Evolutionary conservation across 2,329 filamentous ascomycete genomes (phyloP), one percentile per base, ranked within the genome.

Genomic region (Sporothrix mexicana): DNA sequence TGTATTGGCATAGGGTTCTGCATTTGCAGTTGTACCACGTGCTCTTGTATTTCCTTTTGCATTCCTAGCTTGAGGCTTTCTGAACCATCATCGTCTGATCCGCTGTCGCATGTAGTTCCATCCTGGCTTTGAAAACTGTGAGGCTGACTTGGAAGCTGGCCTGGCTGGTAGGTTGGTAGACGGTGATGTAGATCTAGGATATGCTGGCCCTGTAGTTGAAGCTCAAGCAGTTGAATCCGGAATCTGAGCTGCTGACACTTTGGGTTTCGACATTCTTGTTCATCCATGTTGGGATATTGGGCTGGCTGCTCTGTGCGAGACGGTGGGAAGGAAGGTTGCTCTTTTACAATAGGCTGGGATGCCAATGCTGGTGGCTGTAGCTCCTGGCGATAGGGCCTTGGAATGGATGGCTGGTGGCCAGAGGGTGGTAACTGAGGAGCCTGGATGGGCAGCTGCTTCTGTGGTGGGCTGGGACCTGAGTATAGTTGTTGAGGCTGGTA

Each of bases 161-260:
- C 59, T 23, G 36, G 30, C 3, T 45, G 59, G 1, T 23, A 10
- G 6, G 4, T 23, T 23, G 36, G 36, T 62, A 45, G 10, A 5
- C 20, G 3, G n/a, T 64, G 36, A n/a, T 64, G 59, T 5, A 23
- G 8, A 15, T 15, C 23, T 10, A 45, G 59, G 9, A 45, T 64
- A n/a, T n/a, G 13, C 13, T 45, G n/a, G 6, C 59, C 36, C 59
- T 43, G 36, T 6, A 64, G 6, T 5, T 45, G 12, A 4, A 64
- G 36, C 17, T 64, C 59, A 10, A 64, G 36, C n/a, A 64, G 59
- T 10, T 10, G 59, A 23, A 64, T 45, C 1, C 41, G 59, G 20
- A 64, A 41, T 23, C 59, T 64, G 9, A 64, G 59, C 41, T 64
- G 59, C 36, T 23, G 59, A 43, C 59, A 64, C 17, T 45, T 23